Evolutionary conservation across 192 early-diverging fungal species (phyloP).

Genomic region (Backusella liffmaniae): DNA sequence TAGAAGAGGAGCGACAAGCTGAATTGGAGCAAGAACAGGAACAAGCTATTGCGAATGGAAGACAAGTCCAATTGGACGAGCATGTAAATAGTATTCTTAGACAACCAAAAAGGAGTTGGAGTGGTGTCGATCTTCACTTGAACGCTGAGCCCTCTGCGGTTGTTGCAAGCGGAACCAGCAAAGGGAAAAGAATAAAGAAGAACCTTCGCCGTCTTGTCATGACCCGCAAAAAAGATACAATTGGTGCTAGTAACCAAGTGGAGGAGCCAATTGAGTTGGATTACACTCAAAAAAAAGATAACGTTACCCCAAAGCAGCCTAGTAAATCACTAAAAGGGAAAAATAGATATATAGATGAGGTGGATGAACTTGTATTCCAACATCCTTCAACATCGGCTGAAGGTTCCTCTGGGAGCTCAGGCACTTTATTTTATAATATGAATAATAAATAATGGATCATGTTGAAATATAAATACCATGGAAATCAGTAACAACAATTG

Average conservation of each 20-base stretch:
- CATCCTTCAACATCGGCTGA: neutral
- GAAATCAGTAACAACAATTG: neutral
- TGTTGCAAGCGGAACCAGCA: neutral
- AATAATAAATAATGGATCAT: neutral
- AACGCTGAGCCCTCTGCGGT: neutral
- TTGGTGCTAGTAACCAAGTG: neutral
- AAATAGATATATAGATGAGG: neutral
- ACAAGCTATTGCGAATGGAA: neutral
- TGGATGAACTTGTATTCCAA: neutral
- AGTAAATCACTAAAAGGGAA: neutral
- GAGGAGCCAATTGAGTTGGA: neutral
- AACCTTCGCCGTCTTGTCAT: neutral
- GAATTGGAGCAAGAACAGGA: neutral
- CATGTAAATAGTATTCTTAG: neutral
- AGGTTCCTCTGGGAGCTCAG: neutral
- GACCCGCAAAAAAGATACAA: neutral
- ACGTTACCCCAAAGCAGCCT: neutral
- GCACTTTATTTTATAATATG: neutral
- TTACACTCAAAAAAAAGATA: neutral
- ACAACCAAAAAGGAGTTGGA: neutral
- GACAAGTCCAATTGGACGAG: neutral
- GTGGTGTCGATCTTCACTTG: neutral
- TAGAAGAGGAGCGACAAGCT: neutral
- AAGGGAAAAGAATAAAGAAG: neutral
- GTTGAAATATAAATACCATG: neutral